These are phyloP conservation scores for Falciphora oryzae DNA, from an alignment of 2,329 filamentous ascomycete species.

Conservation along the genomic window DNA sequence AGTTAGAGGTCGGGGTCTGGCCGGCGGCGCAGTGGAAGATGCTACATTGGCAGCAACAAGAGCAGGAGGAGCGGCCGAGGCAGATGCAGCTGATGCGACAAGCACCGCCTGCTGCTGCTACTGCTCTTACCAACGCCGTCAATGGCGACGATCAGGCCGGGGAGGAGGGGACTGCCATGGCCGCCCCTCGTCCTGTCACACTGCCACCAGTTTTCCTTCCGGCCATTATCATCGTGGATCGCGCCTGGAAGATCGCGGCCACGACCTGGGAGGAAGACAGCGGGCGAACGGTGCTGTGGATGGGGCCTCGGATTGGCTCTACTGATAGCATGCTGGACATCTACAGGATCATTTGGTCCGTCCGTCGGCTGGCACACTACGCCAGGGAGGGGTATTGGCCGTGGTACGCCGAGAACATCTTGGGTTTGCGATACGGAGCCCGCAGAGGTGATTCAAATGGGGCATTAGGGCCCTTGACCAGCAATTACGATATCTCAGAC, in stretches of 20 bases:
- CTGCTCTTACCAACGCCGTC: background rate
- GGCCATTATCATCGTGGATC: slow-evolving; percentile 3
- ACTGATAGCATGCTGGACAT: slow-evolving; percentile 5
- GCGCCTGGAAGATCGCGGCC: slow-evolving; percentile 4
- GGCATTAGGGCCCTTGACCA: too few species aligned
- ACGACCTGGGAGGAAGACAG: background rate
- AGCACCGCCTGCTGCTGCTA: background rate
- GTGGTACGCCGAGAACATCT: slow-evolving; percentile 6
- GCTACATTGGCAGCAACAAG: slow-evolving; percentile 7
- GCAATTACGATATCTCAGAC: too few species aligned
- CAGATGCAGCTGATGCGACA: background rate
- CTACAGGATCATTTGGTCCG: slow-evolving; percentile 8
- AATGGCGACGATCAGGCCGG: background rate
- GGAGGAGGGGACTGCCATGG: background rate
- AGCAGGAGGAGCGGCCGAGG: background rate
- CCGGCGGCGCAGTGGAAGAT: slow-evolving; percentile 8
- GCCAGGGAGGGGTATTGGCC: slow-evolving; percentile 3
- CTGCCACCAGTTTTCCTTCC: slow-evolving; percentile 5
- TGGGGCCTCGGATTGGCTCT: background rate
- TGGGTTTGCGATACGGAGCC: background rate
- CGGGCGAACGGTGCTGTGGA: slow-evolving; percentile 5
- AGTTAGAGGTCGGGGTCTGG: slow-evolving; percentile 10
- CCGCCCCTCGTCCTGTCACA: background rate
- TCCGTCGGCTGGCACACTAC: slow-evolving; percentile 4
- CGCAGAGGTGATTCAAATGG: too few species aligned